Evolutionary conservation across 139 green algal species (phyloP).

Genomic region (Chlorella vulgaris): DNA sequence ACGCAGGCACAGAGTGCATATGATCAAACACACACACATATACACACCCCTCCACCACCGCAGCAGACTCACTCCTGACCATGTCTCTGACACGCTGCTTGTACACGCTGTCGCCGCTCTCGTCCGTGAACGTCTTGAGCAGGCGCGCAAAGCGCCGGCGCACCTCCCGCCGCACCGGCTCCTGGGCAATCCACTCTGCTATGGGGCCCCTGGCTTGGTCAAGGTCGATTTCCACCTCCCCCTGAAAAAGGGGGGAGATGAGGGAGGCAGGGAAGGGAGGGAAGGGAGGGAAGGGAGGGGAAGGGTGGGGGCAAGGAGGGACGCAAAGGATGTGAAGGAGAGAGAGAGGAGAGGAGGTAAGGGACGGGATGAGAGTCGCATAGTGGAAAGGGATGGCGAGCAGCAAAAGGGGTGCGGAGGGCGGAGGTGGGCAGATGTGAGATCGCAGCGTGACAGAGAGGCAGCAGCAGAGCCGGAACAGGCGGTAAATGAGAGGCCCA

Average conservation of each 20-base stretch:
- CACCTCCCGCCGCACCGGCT: conserved; percentile 64
- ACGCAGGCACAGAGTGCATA: too few species aligned
- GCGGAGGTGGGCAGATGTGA: too few species aligned
- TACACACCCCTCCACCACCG: too few species aligned
- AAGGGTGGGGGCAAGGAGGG: neutral
- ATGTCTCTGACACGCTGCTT: conserved; percentile 64
- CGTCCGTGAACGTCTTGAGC: conserved; percentile 65
- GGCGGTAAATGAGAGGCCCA: too few species aligned
- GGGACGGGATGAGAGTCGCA: too few species aligned
- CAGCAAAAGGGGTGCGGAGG: too few species aligned
- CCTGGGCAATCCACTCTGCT: conserved; percentile 70
- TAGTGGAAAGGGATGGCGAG: too few species aligned
- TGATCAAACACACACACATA: neutral
- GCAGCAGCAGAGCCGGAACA: too few species aligned
- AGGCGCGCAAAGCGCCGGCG: conserved; percentile 70
- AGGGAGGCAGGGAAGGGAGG: neutral
- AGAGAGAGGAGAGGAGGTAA: too few species aligned
- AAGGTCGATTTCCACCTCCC: conserved; percentile 58
- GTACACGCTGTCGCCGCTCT: conserved; percentile 65
- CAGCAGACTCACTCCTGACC: conserved; percentile 54
- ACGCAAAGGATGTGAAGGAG: too few species aligned
- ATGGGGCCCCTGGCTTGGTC: conserved; percentile 66
- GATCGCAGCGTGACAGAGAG: too few species aligned
- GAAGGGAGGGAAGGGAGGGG: neutral
- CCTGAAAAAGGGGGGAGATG: neutral